Base-by-base conservation (phyloP, 495 filamentous ascomycete genomes). In the Hyaloscypha bicolor region DNA sequence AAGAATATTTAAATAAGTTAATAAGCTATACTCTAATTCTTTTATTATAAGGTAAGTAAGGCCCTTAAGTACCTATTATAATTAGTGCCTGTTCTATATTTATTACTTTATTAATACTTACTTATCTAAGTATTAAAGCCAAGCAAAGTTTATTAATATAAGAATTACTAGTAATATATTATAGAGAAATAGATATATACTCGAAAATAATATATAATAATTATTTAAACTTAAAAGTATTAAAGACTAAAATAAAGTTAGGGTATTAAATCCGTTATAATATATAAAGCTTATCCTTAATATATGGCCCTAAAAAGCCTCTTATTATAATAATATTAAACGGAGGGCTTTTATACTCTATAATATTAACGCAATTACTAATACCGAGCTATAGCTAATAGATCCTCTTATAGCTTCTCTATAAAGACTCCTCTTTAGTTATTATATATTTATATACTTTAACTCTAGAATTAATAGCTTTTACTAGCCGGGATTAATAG, bases 51-150 rank as follows among this genome's bases (percentile, higher is more conserved):
- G 59, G 48, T 70, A 57, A 39, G 62, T 56, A 57, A 74, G 52
- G n/a, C n/a, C n/a, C n/a, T n/a, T n/a, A n/a, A n/a, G n/a, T n/a
- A n/a, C n/a, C n/a, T n/a, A n/a, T n/a, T n/a, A n/a, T n/a, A n/a
- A n/a, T n/a, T n/a, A n/a, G n/a, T n/a, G n/a, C n/a, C n/a, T n/a
- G n/a, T n/a, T n/a, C n/a, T n/a, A n/a, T n/a, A n/a, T n/a, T n/a
- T n/a, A n/a, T n/a, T n/a, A n/a, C n/a, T n/a, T n/a, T n/a, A n/a
- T n/a, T n/a, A n/a, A n/a, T n/a, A n/a, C n/a, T n/a, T n/a, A n/a
- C n/a, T n/a, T n/a, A n/a, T 73, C 45, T 42, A n/a, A 76, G 58
- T 51, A 74, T 76, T 29, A 68, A 66, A 55, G 70, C 74, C 14
- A 74, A 58, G 51, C 72, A 65, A n/a, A n/a, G n/a, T n/a, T n/a